These are phyloP conservation scores for Aspergillus ruber DNA, from an alignment of 2,329 filamentous ascomycete species.

Conservation along the genomic window DNA sequence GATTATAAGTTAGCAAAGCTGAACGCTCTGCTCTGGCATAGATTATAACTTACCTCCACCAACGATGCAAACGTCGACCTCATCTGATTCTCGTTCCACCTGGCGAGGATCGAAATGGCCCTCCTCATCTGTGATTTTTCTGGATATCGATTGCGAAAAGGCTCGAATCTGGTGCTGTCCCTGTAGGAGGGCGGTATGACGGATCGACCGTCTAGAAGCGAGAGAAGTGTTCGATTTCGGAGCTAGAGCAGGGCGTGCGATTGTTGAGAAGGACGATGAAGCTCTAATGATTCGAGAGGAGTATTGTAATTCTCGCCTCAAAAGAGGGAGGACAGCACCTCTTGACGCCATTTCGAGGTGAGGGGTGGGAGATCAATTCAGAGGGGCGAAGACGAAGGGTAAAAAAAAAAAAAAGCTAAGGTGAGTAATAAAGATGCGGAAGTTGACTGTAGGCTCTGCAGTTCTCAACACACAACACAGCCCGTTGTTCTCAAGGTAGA, in stretches of 20 bases:
- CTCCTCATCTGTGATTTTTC: conserved; percentile 41
- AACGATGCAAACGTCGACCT: conserved; percentile 95
- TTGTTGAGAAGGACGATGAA: conserved; percentile 16
- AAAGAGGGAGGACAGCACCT: conserved; percentile 33
- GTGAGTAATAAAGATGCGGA: no score
- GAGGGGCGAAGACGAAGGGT: not conserved
- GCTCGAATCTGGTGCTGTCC: conserved; percentile 29
- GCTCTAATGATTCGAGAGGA: conserved; percentile 23
- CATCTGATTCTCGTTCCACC: conserved; percentile 80
- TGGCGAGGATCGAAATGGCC: conserved; percentile 59
- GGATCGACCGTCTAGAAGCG: conserved; percentile 12
- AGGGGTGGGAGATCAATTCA: not conserved
- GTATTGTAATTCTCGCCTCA: conserved; percentile 34
- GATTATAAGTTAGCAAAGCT: not conserved
- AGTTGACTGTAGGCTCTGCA: no score
- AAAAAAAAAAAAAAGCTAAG: conserved; percentile 1
- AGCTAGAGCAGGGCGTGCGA: conserved; percentile 14
- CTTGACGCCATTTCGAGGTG: conserved; percentile 35
- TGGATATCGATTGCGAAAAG: conserved; percentile 40
- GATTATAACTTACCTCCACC: conserved; percentile 59
- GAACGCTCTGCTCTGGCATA: not conserved
- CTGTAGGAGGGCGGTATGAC: conserved; percentile 16
- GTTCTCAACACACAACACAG: not conserved
- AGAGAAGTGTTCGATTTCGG: conserved; percentile 14
- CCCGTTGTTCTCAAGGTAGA: not conserved